Base-by-base conservation (phyloP, 139 green algal species). In the Pseudopediastrum boryanum region DNA sequence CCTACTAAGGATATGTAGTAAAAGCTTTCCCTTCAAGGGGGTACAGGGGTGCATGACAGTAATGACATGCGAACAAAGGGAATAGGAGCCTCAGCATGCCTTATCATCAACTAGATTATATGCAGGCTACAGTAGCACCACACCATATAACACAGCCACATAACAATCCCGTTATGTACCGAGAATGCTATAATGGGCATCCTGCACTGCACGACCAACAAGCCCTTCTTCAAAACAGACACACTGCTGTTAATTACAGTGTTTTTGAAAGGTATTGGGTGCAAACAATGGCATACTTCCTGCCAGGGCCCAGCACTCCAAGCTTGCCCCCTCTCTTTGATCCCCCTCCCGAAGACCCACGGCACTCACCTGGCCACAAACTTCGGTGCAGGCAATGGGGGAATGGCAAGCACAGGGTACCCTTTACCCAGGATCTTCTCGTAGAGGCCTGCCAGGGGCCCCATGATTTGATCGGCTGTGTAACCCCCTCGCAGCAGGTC, bases 301-400 rank as follows among this genome's bases (percentile, higher is more conserved):
- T 2, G n/a, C n/a, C n/a, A n/a, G n/a, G n/a, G n/a, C n/a, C n/a
- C n/a, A n/a, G n/a, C n/a, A n/a, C n/a, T n/a, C n/a, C n/a, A n/a
- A n/a, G n/a, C n/a, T n/a, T n/a, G n/a, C n/a, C n/a, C n/a, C n/a
- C n/a, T n/a, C n/a, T n/a, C n/a, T n/a, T n/a, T n/a, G n/a, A n/a
- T n/a, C n/a, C n/a, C n/a, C n/a, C n/a, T n/a, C n/a, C n/a, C n/a
- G n/a, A n/a, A n/a, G n/a, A n/a, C 2, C 35, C 1, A 66, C 27
- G 43, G 62, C n/a, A 78, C 71, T 78, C 58, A 78, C 71, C 67
- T 25, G 31, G 33, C 42, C 10, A 80, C 74, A 54, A 80, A 80
- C 0, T 61, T 61, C 29, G 74, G 74, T 46, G 74, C 61, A 39
- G 74, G 42, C 42, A 80, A 50, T 13, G 74, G 59, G 19, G 74